Base-by-base conservation (phyloP, 2,329 filamentous ascomycete genomes). In the Cercospora sp. region DNA sequence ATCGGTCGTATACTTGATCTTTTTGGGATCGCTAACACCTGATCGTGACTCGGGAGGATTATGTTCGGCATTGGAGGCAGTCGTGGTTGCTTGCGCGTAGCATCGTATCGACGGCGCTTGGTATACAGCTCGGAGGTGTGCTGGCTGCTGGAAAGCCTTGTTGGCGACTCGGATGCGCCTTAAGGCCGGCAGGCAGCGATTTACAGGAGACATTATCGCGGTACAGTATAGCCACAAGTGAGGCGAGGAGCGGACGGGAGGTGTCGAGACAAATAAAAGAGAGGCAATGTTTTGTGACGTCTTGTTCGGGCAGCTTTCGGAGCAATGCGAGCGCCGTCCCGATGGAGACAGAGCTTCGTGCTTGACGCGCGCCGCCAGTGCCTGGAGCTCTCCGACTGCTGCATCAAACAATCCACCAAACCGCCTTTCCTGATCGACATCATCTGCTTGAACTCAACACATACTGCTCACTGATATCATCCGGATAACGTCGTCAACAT, bases 1-100 rank as follows among this genome's bases (percentile, higher is more conserved):
- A 74, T 97, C 92, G 64, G 92, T 88, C 16, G 95, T 99, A 82
- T 91, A 91, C 79, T 91, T 92, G 77, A 90, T 84, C 16, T 80
- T 32, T 75, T 71, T 84, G 83, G 65, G 61, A 78, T 67, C 67
- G 60, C 59, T 71, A 66, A 66, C 72, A 58, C 70, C 63, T 66
- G 72, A 69, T 71, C 72, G 63, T 69, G 75, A 67, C 66, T 71
- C 40, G 68, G 77, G 73, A 24, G 74, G 71, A 26, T 71, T 66
- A 57, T 76, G 66, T 59, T 78, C 75, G 18, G 72, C 74, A 61
- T 72, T 71, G 49, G 77, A 72, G 6, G 78, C 76, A 24, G 75
- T 74, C 8, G 77, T 77, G 5, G 77, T 73, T 13, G 74, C 69
- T 64, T 75, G 72, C 59, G 74, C 70, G 40, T 75, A 72, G 34